A percentile compares a stretch with the other conserved stretches of the same genome.
Conservation (phyloP, 2,329 filamentous ascomycete genomes). For the Fusarium sp. region DNA sequence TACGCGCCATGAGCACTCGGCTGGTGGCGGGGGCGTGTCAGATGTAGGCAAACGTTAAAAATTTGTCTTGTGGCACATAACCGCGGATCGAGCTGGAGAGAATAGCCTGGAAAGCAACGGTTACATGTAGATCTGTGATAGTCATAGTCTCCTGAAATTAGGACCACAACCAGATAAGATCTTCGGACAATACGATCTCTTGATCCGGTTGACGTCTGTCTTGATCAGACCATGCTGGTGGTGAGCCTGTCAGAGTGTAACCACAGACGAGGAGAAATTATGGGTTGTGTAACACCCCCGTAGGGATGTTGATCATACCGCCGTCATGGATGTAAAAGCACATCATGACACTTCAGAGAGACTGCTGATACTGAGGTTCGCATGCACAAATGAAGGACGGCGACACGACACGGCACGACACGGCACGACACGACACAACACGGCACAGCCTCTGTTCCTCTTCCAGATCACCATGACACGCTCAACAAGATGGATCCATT, state of each 20-base stretch:
- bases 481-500: not conserved
- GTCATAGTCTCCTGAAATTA: slow-evolving; percentile 12
- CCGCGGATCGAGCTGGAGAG: not conserved
- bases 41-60: not conserved
- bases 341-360: not conserved
- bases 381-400: not conserved
- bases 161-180: slow-evolving; percentile 20
- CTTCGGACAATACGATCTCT: slow-evolving; percentile 11
- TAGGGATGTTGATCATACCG: not conserved
- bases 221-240: not conserved
- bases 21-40: not conserved
- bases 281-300: slow-evolving; percentile 4
- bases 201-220: slow-evolving; percentile 5
- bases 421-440: too few relatives aligned
- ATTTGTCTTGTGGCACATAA: not conserved
- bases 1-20: slow-evolving; percentile 18
- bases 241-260: slow-evolving; percentile 19
- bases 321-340: not conserved
- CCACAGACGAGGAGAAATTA: not conserved
- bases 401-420: slow-evolving; percentile 15
- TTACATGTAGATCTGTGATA: slow-evolving; percentile 18
- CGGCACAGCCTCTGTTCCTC: slow-evolving; percentile 7
- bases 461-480: not conserved
- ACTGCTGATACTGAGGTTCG: not conserved
- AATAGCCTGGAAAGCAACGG: not conserved